Evolutionary conservation across 2,329 filamentous ascomycete genomes (phyloP), one percentile per base, ranked within the genome.

Genomic region (Septoria petroselini): DNA sequence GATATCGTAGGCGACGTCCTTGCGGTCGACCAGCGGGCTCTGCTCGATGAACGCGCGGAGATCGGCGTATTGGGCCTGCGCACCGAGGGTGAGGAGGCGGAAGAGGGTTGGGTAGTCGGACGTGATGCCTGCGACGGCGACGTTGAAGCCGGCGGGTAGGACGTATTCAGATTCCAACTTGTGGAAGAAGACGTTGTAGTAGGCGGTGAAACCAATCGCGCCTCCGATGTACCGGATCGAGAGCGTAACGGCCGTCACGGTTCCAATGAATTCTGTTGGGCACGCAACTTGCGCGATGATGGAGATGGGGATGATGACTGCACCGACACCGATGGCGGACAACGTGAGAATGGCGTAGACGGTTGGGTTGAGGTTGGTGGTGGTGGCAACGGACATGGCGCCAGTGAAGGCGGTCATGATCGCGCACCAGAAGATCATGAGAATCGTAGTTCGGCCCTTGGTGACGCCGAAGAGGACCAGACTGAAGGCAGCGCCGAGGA

Each of bases 221-320:
- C 83, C 83, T 39, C 84, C 83, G 33, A 86, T 75, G 55, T 85
- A 81, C 38, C 84, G 82, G 58, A 86, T 80, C 17, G 81, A 78
- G 41, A 87, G 76, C 0, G 83, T 86, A 21, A 87, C 73, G 6
- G 84, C 82, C 1, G 83, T 80, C 44, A 85, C 76, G 4, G 83
- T 86, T 4, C 81, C 84, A 55, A 88, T 86, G 8, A 86, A 73
- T 48, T 86, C 82, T 59, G 82, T 79, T 0, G 83, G 83, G 53
- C 81, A 85, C 55, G 85, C 80, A 56, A 86, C 84, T 15, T 81
- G 82, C 4, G 81, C 60, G 51, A 86, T 83, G 58, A 86, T 83
- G 1, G 79, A 82, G 5, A 79, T 78, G 0, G 83, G 84, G 7
- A 87, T 79, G 31, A 86, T 79, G 48, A 86, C 82, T 1, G 80